Evolutionary conservation across 1,284 basidiomycete species (phyloP), one percentile per base, ranked within the genome.

Genomic region (Coniferiporia sulphurascens): DNA sequence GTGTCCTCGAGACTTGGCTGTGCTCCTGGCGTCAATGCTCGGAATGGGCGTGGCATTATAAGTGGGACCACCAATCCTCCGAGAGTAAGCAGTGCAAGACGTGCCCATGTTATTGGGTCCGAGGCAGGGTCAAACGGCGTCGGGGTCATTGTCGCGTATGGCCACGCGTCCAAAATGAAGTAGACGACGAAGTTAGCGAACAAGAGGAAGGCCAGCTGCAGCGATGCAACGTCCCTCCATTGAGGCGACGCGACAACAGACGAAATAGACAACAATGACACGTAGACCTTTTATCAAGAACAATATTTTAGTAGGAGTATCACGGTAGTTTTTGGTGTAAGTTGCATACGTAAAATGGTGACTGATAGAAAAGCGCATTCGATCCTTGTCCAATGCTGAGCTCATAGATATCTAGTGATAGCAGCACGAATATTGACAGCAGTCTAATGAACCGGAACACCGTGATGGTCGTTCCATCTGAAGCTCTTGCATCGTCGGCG

Each of bases 91-190:
- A 82, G 12, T 65, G 73, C 54, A 68, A 74, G 55, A 60, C 74
- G 73, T 1, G 62, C 59, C 74, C 74, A 77, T 4, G 76, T 65
- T 19, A 74, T 41, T 21, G 65, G 52, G 15, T 74, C 73, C 44
- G 75, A 73, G 2, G 66, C 56, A n/a, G 66, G 62, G 62, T 85
- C 82, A 1, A 71, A 65, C 0, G 80, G 77, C 4, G 50, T 52
- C 7, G 76, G 68, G 41, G 72, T 68, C 63, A 69, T 77, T 0
- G 80, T 81, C 19, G 75, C 65, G 4, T 81, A 64, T 0, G 83
- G 83, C 68, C 74, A 78, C 22, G 83, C 63, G 65, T 85, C 79
- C 48, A 81, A 75, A 63, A 80, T 81, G 10, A 71, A 69, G 66
- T 77, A 83, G 0, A 82, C 70, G 1, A 56, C 65, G 65, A 76